Percentiles rank a stretch among this genome's conserved stretches.
Conservation (phyloP, 1,284 basidiomycete genomes). For the Anthracocystis setariae region DNA sequence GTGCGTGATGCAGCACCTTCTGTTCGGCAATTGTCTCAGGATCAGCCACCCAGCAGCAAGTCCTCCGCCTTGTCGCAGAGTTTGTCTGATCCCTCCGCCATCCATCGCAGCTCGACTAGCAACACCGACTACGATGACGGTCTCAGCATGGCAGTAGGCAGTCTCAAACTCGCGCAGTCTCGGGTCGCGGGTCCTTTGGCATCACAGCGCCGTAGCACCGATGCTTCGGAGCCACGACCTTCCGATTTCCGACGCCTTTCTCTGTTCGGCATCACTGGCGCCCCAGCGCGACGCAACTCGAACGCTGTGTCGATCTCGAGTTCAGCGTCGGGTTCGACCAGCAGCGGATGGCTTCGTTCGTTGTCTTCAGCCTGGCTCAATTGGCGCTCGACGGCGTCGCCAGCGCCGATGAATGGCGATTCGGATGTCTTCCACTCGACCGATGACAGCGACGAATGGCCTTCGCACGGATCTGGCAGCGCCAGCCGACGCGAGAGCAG, state of each 20-base stretch:
- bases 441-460: slow-evolving; percentile 43
- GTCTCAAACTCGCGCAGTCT: slow-evolving; percentile 47
- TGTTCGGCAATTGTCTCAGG: slow-evolving; percentile 13
- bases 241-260: slow-evolving; percentile 31
- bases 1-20: slow-evolving; percentile 9
- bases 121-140: slow-evolving; percentile 12
- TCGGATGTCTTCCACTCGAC: slow-evolving; percentile 32
- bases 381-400: slow-evolving; percentile 39
- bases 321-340: slow-evolving; percentile 31
- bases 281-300: slow-evolving; percentile 39
- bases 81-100: slow-evolving; percentile 17
- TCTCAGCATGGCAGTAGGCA: slow-evolving; percentile 49
- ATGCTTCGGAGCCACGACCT: slow-evolving; percentile 14
- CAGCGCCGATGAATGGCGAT: slow-evolving; percentile 32
- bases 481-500: slow-evolving; percentile 33
- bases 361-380: slow-evolving; percentile 53
- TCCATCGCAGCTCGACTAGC: neutral
- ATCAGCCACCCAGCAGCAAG: slow-evolving; percentile 2
- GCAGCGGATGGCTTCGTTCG: slow-evolving; percentile 51
- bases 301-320: slow-evolving; percentile 38
- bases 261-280: slow-evolving; percentile 32
- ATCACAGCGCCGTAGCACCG: slow-evolving; percentile 17
- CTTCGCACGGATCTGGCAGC: slow-evolving; percentile 10
- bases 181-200: slow-evolving; percentile 26
- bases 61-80: slow-evolving; percentile 26